A percentile compares a stretch with the other conserved stretches of the same genome.
Evolutionary conservation across 495 filamentous ascomycete species (phyloP).

Genomic region (Xylaria palmicola): DNA sequence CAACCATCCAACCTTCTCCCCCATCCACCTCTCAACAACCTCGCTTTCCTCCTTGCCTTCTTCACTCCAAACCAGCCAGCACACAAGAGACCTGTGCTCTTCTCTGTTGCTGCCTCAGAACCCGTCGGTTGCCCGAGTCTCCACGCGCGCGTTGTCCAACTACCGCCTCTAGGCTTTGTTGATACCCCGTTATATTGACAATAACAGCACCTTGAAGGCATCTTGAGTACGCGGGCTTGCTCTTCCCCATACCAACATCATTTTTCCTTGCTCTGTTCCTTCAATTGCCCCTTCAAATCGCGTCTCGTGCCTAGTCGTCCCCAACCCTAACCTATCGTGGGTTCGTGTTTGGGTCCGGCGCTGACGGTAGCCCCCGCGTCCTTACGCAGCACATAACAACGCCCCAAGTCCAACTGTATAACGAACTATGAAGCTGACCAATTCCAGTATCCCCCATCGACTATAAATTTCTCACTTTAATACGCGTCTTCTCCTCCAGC

Average conservation of each 20-base stretch:
- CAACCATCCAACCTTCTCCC: conserved; percentile 16
- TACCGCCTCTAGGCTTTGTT: conserved; percentile 11
- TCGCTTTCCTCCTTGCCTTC: conserved; percentile 28
- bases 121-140: not conserved
- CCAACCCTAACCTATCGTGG: not conserved
- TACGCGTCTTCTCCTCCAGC: conserved; percentile 10
- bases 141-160: conserved; percentile 1
- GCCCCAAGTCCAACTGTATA: not conserved
- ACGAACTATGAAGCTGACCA: not conserved
- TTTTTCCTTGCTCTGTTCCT: not conserved
- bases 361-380: conserved; percentile 10
- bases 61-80: conserved; percentile 6
- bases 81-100: not conserved
- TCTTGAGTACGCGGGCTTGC: conserved; percentile 26
- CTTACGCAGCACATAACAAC: not conserved
- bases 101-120: not conserved
- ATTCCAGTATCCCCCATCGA: conserved; percentile 4
- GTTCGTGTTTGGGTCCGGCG: conserved; percentile 6
- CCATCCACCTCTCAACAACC: conserved; percentile 18
- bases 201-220: conserved; percentile 3
- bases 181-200: conserved; percentile 16
- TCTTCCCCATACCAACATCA: conserved; percentile 24
- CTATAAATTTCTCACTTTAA: conserved; percentile 11
- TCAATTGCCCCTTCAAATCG: not conserved
- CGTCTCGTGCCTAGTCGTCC: not conserved